Conservation (phyloP, 2,329 filamentous ascomycete genomes). For the Aspergillus vadensis region DNA sequence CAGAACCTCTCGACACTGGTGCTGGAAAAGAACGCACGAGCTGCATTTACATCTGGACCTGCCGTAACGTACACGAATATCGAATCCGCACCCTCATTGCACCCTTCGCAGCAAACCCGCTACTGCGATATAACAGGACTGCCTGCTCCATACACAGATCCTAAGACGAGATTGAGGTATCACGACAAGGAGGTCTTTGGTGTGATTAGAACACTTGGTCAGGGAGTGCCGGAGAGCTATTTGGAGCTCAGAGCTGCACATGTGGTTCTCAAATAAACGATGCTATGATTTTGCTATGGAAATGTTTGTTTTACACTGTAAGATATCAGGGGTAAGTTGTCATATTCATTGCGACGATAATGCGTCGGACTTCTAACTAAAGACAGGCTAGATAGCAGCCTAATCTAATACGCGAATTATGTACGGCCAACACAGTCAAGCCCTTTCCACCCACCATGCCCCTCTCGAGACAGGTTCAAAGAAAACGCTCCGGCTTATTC, state of each 20-base stretch:
- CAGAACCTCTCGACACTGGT: conserved; percentile 85
- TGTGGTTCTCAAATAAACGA: conserved; percentile 75
- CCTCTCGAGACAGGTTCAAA: conserved; percentile 79
- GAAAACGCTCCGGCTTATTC: conserved; percentile 99
- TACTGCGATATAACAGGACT: conserved; percentile 97
- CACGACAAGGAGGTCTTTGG: conserved; percentile 91
- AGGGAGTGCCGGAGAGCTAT: conserved; percentile 82
- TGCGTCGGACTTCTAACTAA: background rate
- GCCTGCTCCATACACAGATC: conserved; percentile 88
- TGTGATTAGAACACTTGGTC: conserved; percentile 76
- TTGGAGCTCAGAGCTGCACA: conserved; percentile 89
- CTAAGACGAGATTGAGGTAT: conserved; percentile 90
- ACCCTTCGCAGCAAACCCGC: conserved; percentile 73
- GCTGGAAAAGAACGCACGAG: conserved; percentile 71
- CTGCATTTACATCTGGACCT: conserved; percentile 58
- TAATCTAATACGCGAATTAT: conserved; percentile 42
- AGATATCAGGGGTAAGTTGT: background rate
- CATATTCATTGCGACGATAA: background rate
- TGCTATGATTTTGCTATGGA: conserved; percentile 1
- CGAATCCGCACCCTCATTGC: conserved; percentile 85
- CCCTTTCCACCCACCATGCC: conserved; percentile 78
- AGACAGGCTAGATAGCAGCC: background rate
- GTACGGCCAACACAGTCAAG: conserved; percentile 95
- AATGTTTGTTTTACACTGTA: conserved; percentile 3
- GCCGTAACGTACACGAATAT: conserved; percentile 93